phyloP scores from a whole-genome alignment of 2,329 filamentous ascomycete species.

The Thielaviopsis euricoi region DNA sequence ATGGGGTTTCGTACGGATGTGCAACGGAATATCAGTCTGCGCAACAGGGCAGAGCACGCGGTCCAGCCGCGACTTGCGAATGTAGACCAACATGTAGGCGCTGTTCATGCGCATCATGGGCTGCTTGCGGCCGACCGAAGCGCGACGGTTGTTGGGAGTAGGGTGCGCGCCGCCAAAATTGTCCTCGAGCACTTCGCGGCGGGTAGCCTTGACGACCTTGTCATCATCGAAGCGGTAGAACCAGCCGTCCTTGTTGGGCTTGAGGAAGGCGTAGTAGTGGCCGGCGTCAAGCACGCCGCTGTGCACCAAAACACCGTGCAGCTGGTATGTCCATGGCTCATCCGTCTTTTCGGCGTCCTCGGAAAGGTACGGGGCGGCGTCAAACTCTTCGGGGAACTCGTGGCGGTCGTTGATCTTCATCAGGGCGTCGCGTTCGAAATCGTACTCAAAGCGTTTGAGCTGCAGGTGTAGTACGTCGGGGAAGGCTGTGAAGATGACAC shows the following conservation, averaged over 20 bases:
- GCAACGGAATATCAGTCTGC: constrained; percentile 56
- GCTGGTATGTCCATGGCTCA: constrained; percentile 78
- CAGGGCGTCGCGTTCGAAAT: constrained; percentile 90
- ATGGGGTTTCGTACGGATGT: constrained; percentile 5
- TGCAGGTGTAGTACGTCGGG: constrained; percentile 89
- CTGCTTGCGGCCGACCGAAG: constrained; percentile 34
- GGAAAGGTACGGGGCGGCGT: constrained; percentile 74
- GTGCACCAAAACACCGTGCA: constrained; percentile 91
- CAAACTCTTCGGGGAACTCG: constrained; percentile 72
- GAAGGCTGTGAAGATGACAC: constrained; percentile 91
- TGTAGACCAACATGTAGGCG: constrained; percentile 98
- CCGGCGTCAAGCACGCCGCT: constrained; percentile 93
- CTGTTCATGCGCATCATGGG: constrained; percentile 55
- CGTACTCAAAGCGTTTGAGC: constrained; percentile 95
- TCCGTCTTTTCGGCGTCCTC: constrained; percentile 64
- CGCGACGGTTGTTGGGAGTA: constrained; percentile 28
- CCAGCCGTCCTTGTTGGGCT: constrained; percentile 79
- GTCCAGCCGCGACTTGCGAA: constrained; percentile 73
- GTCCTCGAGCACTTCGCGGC: constrained; percentile 83
- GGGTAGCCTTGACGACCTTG: constrained; percentile 84
- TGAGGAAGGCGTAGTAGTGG: constrained; percentile 95
- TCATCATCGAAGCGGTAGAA: constrained; percentile 98
- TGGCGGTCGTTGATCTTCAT: constrained; percentile 96
- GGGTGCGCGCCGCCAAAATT: constrained; percentile 87
- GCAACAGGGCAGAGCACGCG: constrained; percentile 61